phyloP scores from a whole-genome alignment of 768 basidiomycete species.

The Lactifluus rugatus region DNA sequence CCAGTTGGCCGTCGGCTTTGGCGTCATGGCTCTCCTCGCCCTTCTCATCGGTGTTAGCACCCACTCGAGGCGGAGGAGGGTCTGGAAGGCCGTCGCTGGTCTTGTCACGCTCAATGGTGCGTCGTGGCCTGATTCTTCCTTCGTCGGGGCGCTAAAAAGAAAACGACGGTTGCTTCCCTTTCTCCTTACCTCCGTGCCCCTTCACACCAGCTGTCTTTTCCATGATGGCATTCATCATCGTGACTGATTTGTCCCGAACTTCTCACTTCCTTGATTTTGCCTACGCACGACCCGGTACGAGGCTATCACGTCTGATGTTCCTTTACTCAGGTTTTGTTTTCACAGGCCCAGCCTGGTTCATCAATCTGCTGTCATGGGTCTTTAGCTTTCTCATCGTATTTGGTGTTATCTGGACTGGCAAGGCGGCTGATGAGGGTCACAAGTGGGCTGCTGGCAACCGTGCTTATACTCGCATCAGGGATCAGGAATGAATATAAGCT shows the following conservation, averaged over 20 bases:
- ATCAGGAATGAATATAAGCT: conserved; percentile 1
- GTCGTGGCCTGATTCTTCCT: conserved; percentile 2
- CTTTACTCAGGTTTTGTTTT: not conserved
- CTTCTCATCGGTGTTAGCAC: conserved; percentile 64
- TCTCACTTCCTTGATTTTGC: conserved; percentile 42
- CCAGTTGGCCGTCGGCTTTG: conserved; percentile 59
- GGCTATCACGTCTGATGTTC: conserved; percentile 1
- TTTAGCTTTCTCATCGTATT: conserved; percentile 40
- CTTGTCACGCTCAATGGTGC: conserved; percentile 54
- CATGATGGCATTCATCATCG: conserved; percentile 49
- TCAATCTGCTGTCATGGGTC: conserved; percentile 56
- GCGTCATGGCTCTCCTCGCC: conserved; percentile 43
- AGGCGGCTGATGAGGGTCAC: conserved; percentile 50
- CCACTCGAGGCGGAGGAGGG: conserved; percentile 59
- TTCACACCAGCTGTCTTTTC: conserved; percentile 45
- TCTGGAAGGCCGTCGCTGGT: conserved; percentile 66
- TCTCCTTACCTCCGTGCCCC: too few species aligned
- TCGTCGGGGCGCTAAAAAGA: too few species aligned
- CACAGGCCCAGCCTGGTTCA: conserved; percentile 51
- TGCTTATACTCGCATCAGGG: conserved; percentile 39
- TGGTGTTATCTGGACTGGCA: conserved; percentile 52
- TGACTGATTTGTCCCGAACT: conserved; percentile 49
- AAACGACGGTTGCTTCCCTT: too few species aligned
- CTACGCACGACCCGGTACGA: conserved; percentile 49
- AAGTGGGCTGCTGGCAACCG: conserved; percentile 73